Conservation (phyloP, 345 rosid genomes). For the thale cress (Arabidopsis thaliana) region DNA sequence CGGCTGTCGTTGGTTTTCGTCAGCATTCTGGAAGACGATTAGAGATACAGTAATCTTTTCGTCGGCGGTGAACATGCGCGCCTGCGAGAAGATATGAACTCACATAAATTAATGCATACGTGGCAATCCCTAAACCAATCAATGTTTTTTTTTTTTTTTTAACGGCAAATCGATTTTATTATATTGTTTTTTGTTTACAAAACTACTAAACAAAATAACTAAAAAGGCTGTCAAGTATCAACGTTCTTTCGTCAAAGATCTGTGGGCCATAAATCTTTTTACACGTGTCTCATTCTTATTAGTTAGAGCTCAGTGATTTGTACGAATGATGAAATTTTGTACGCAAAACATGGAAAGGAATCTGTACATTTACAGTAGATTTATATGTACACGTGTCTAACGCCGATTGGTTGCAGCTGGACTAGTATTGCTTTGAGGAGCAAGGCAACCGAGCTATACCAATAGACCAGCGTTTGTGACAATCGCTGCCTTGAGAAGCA, state of each 20-base stretch:
- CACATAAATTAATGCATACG: slow-evolving; percentile 18
- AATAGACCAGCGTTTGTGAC: background rate
- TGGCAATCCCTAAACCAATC: slow-evolving; percentile 36
- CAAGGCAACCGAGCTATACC: slow-evolving; percentile 14
- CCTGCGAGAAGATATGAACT: slow-evolving; percentile 5
- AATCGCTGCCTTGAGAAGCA: slow-evolving; percentile 5
- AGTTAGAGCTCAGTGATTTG: background rate
- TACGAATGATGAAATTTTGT: slow-evolving; percentile 6
- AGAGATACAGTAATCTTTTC: slow-evolving; percentile 21
- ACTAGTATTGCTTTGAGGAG: slow-evolving; percentile 8
- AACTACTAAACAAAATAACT: background rate
- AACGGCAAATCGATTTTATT: background rate
- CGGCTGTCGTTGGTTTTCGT: slow-evolving; percentile 18
- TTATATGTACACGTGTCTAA: slow-evolving; percentile 27
- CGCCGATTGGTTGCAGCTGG: background rate
- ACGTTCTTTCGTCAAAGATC: background rate
- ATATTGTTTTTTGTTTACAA: background rate
- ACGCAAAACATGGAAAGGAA: background rate
- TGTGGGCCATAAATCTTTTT: background rate
- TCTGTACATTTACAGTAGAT: background rate
- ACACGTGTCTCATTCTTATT: slow-evolving; percentile 8
- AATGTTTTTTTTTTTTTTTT: background rate
- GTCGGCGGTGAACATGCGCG: slow-evolving; percentile 14
- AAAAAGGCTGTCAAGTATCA: slow-evolving; percentile 16
- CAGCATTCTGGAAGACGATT: slow-evolving; percentile 34